Conservation (phyloP, 768 basidiomycete species). For the Coprinopsis sp. region DNA sequence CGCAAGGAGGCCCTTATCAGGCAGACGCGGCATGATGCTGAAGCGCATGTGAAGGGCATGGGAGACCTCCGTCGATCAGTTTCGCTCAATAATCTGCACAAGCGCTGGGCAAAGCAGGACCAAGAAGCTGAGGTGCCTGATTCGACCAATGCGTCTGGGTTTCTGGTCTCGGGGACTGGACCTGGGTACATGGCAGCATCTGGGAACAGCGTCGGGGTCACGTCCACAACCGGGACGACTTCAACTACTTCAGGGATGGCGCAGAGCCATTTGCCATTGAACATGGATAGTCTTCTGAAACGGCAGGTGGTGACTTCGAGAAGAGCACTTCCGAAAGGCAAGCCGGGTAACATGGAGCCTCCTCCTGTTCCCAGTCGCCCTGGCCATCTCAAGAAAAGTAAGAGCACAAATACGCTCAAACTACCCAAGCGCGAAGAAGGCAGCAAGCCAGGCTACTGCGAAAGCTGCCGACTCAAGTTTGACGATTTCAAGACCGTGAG, state of each 20-base stretch:
- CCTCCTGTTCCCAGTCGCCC: conserved; percentile 58
- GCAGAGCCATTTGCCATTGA: conserved; percentile 45
- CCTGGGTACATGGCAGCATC: conserved; percentile 82
- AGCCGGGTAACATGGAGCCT: conserved; percentile 58
- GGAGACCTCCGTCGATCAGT: conserved; percentile 64
- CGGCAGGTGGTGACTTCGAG: conserved; percentile 67
- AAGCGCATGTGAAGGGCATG: conserved; percentile 18
- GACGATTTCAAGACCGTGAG: conserved; percentile 79
- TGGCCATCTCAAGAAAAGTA: conserved; percentile 66
- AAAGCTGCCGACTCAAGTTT: conserved; percentile 90
- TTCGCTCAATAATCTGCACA: conserved; percentile 74
- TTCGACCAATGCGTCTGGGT: conserved; percentile 68
- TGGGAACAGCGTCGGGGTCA: conserved; percentile 90
- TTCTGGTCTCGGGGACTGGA: conserved; percentile 48
- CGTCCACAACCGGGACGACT: conserved; percentile 86
- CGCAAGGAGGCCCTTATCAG: conserved; percentile 16
- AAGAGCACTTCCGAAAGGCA: conserved; percentile 31
- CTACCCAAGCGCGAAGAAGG: conserved; percentile 80
- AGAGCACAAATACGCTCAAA: conserved; percentile 74
- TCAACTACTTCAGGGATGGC: conserved; percentile 52
- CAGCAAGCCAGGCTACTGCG: conserved; percentile 93
- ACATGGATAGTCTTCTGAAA: conserved; percentile 52
- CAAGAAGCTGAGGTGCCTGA: conserved; percentile 37
- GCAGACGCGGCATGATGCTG: conserved; percentile 28
- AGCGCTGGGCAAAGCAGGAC: conserved; percentile 13